A percentile compares a stretch with the other conserved stretches of the same genome.
Conservation (phyloP, 2,329 filamentous ascomycete species). For the Chaetomium olivaceum region DNA sequence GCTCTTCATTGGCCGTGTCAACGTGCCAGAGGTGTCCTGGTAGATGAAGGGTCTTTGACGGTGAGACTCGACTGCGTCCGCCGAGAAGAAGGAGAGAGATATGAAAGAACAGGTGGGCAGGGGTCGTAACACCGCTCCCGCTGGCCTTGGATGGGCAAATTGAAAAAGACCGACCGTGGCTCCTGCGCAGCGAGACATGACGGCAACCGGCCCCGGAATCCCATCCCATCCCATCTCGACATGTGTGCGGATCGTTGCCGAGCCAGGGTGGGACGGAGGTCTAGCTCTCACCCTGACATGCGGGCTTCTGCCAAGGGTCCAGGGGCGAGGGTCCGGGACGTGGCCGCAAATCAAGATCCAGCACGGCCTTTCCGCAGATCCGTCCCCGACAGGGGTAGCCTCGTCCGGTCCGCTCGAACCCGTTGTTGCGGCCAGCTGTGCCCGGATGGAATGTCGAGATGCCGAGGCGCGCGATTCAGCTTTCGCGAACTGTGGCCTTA, state of each 20-base stretch:
- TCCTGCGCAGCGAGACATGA: background rate
- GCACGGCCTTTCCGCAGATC: slow-evolving; percentile 15
- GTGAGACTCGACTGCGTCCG: background rate
- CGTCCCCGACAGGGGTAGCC: slow-evolving; percentile 9
- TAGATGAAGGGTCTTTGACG: background rate
- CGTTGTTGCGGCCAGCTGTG: background rate
- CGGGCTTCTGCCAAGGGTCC: background rate
- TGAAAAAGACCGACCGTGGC: background rate
- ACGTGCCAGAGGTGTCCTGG: background rate
- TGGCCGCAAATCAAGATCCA: slow-evolving; percentile 26
- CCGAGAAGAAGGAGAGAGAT: background rate
- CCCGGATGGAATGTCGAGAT: background rate
- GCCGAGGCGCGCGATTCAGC: slow-evolving; percentile 15
- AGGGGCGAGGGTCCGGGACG: slow-evolving; percentile 17
- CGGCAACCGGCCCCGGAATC: background rate
- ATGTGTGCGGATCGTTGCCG: background rate
- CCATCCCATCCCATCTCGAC: background rate
- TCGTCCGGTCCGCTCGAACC: background rate
- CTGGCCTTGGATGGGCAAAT: background rate
- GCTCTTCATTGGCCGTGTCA: background rate
- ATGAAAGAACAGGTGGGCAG: background rate
- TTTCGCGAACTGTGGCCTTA: background rate
- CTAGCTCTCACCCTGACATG: background rate
- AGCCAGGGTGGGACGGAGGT: background rate
- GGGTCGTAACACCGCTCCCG: background rate